Evolutionary conservation across 805 yeast species (phyloP), one percentile per base, ranked within the genome.

Genomic region (Metschnikowia borealis): DNA sequence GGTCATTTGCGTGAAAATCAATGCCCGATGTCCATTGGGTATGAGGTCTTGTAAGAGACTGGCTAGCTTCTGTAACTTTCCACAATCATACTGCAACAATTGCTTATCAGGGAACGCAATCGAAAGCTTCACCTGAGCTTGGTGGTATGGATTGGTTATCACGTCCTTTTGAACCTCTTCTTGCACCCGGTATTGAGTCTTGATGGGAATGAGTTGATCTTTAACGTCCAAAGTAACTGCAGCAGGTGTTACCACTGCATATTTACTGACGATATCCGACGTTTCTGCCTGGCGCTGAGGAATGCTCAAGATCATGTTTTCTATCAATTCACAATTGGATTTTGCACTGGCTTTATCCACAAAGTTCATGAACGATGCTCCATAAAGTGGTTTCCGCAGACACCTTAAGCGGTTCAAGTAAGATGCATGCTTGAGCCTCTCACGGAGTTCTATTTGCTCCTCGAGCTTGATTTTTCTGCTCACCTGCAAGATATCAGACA

Each of bases 1-100:
- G 1, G 99, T 92, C 99, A 94, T 94, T 64, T 94, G 99, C 0
- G 99, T 94, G 71, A 94, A 94, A 51, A 94, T 92, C 54, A 94
- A 77, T 0, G 96, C 97, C 54, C 99, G 77, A 64, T 94, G 99
- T 0, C 98, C 98, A 41, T 83, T 83, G 34, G 86, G 84, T 46
- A 87, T 85, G 54, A 95, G 73, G 23, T 89, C 85, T 51, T 85
- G 88, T 48, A 94, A 68, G 42, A 94, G 70, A 3, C 72, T 67
- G 0, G 97, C 92, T 46, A 94, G 69, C 59, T 84, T 86, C 64
- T 94, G 99, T 35, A 94, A 74, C 67, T 94, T 94, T 52, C 99
- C 99, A 74, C 99, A 94, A 66, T 94, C 99, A 65, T 87, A 94
- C 64, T 94, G 96, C 49, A 94, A 68, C 52, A 94, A 71, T 13